These are phyloP conservation scores for Dovyalis caffra DNA, from an alignment of 345 rosid genomes.

Conservation along the genomic window DNA sequence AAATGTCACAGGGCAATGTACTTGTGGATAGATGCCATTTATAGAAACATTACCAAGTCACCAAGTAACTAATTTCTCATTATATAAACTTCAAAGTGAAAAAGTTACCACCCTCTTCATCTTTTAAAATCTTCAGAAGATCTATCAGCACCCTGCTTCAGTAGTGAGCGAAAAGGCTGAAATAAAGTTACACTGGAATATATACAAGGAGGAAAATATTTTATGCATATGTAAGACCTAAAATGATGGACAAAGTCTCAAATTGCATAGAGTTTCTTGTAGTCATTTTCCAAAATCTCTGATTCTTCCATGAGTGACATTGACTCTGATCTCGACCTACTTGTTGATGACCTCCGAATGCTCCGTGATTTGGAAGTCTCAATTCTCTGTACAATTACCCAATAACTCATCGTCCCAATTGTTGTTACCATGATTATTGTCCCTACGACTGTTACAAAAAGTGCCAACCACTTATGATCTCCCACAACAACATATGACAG, in stretches of 20 bases:
- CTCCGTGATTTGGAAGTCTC: constrained; percentile 49
- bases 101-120: background rate
- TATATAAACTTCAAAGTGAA: background rate
- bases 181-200: background rate
- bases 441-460: constrained; percentile 55
- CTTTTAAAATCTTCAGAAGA: background rate
- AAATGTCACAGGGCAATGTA: background rate
- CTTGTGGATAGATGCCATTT: background rate
- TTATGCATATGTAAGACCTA: background rate
- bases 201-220: background rate
- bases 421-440: constrained; percentile 76
- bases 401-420: constrained; percentile 84
- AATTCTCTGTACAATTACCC: constrained; percentile 69
- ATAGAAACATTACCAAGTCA: background rate
- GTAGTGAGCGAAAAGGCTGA: background rate
- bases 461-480: constrained; percentile 55
- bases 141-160: background rate
- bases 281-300: constrained; percentile 54
- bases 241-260: constrained; percentile 19
- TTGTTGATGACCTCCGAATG: constrained; percentile 42
- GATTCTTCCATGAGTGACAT: constrained; percentile 59
- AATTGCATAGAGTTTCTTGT: constrained; percentile 69
- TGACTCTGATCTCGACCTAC: constrained; percentile 52
- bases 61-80: background rate
- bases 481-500: constrained; percentile 80